Base-by-base conservation (phyloP, 179 eudicot species). In the Nepenthes alata region DNA sequence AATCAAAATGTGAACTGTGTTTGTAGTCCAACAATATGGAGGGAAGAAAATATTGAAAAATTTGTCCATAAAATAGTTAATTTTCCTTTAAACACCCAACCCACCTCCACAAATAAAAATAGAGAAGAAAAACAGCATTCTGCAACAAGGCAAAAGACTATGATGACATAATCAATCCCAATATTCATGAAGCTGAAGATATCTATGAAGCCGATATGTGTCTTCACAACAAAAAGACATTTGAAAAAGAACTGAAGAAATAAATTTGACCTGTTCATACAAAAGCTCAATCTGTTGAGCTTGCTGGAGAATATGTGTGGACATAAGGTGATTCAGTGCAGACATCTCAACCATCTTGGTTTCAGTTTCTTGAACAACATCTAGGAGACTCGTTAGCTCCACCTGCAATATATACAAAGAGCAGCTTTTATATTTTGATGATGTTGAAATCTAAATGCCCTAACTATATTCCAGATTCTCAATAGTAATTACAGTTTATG, bases 271-370 rank as follows among this genome's bases (percentile, higher is more conserved):
- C 89, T 91, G 96, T 13, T 91, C 93, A 58, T 89, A 91, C 79
- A 91, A 69, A 74, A 68, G 62, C 80, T 91, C 96, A 48, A 91
- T 91, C 72, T 89, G 96, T 62, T 89, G 88, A 56, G 91, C 76
- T 78, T 91, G 96, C 70, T 91, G 88, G 66, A 86, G 82, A 65
- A 89, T 96, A 73, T 91, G 95, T 47, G 96, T 86, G 37, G 98
- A 89, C 86, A 91, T 86, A 55, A 91, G 89, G 66, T 91, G 98
- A 78, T 89, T 89, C 60, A 91, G 72, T 15, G 95, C 96, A 67
- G 98, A 91, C 89, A 91, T 85, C 73, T 91, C 98, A 60, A 91
- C 87, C 96, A 89, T 86, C 75, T 83, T 89, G 38, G 95, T 86
- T 71, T 89, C 96, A 47, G 98, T 89, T 73, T 83, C 80, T 72